These are phyloP conservation scores for Colletotrichum melonis DNA, from an alignment of 2,329 filamentous ascomycete species.

Conservation along the genomic window DNA sequence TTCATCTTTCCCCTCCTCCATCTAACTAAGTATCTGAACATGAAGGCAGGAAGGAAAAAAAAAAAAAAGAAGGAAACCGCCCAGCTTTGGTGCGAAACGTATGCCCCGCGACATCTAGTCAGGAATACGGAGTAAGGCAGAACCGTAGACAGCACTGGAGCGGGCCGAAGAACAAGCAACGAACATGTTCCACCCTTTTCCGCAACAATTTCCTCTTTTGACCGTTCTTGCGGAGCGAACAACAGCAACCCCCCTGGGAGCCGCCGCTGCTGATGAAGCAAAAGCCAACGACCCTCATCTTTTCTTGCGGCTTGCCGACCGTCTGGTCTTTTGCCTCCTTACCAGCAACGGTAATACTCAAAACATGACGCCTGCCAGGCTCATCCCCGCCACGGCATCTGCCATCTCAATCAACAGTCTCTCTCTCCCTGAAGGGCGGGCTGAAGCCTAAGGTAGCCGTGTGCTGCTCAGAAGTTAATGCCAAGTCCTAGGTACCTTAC, in stretches of 20 bases:
- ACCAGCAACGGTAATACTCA: background rate
- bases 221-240: constrained; percentile 9
- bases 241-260: background rate
- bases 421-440: background rate
- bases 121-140: too few relatives aligned
- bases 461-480: background rate
- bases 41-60: too few relatives aligned
- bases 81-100: background rate
- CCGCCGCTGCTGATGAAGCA: constrained; percentile 15
- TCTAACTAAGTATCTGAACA: background rate
- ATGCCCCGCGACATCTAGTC: too few relatives aligned
- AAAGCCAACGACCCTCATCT: constrained; percentile 23
- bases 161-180: background rate
- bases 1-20: background rate
- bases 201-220: constrained; percentile 35
- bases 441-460: background rate
- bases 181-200: background rate
- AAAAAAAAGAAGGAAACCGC: background rate
- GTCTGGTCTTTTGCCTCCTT: background rate
- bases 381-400: constrained; percentile 18
- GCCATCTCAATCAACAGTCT: constrained; percentile 21
- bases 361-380: constrained; percentile 7
- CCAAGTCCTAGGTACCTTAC: background rate
- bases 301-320: background rate
- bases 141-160: background rate